Evolutionary conservation across 208 protist species (phyloP), one percentile per base, ranked within the genome.

Genomic region (Acanthamoeba castellanii): DNA sequence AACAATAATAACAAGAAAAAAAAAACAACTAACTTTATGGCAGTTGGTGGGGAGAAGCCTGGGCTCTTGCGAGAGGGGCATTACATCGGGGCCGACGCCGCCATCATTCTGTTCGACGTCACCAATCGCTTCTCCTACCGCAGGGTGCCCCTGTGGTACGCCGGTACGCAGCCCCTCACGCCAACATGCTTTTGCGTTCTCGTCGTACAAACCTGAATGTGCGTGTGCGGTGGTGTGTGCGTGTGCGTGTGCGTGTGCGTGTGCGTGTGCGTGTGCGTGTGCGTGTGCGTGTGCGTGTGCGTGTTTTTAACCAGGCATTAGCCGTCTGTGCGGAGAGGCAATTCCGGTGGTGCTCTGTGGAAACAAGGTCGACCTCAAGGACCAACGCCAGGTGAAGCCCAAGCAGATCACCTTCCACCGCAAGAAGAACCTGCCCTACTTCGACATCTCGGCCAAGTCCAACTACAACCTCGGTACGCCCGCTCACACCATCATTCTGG

Each of bases 21-120:
- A n/a, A n/a, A n/a, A n/a, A n/a, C n/a, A n/a, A n/a, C n/a, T n/a
- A n/a, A n/a, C n/a, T n/a, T n/a, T n/a, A n/a, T n/a, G n/a, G n/a
- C 47, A 52, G 50, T 99, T 16, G 99, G 99, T 22, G 98, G 99
- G 97, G 99, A 99, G 97, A 99, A 99, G 97, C 99, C 99, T 93
- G 99, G 99, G 96, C 99, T 99, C 52, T 98, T 99, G 42, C 99
- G 99, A 95, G 99, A 99, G 96, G 99, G 99, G 70, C 99, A 99
- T 97, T 99, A 99, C 91, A 98, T 98, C 97, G 98, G 99, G 97
- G 99, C 99, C 66, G 98, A 99, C 96, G 99, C 99, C 95, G 99
- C 99, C 70, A 99, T 99, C 97, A 99, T 99, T 96, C 99, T 99
- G 99, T 99, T 99, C 96, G 99, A 99, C 95, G 99, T 99, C 42